Evolutionary conservation across 805 yeast genomes (phyloP).

Genomic region (Ogataea zsoltii): DNA sequence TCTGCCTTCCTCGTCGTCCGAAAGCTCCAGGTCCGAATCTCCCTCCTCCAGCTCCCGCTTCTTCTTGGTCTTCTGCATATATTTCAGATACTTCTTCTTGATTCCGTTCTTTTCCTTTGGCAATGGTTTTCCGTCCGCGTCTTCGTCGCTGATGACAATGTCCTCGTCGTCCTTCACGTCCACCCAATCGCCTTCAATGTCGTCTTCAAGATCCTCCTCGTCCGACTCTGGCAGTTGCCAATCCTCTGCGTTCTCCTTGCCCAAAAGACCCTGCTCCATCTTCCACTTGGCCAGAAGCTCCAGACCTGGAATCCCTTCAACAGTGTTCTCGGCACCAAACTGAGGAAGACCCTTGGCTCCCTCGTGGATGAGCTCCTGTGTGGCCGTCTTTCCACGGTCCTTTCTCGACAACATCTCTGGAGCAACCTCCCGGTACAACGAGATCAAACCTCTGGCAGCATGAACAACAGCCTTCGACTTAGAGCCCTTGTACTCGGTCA

Average conservation of each 20-base stretch:
- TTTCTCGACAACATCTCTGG: constrained; percentile 91
- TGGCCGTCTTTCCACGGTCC: constrained; percentile 91
- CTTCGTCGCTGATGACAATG: constrained; percentile 55
- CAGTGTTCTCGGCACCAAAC: constrained; percentile 73
- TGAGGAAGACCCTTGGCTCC: constrained; percentile 51
- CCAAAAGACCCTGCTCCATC: constrained; percentile 53
- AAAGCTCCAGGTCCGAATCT: constrained; percentile 54
- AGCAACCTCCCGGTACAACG: constrained; percentile 89
- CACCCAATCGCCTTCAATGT: constrained; percentile 91
- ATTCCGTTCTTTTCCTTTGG: constrained; percentile 36
- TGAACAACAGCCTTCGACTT: constrained; percentile 90
- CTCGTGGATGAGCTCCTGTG: constrained; percentile 73
- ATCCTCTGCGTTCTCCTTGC: constrained; percentile 57
- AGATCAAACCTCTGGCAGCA: constrained; percentile 88
- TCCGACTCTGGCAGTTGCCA: constrained; percentile 65
- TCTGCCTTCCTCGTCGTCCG: constrained; percentile 41
- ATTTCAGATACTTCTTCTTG: constrained; percentile 36
- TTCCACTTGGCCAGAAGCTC: constrained; percentile 90
- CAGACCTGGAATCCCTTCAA: constrained; percentile 84
- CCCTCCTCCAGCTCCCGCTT: constrained; percentile 34
- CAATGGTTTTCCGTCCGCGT: constrained; percentile 37
- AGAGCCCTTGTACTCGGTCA: constrained; percentile 87
- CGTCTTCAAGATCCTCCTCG: constrained; percentile 51
- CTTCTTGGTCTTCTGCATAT: constrained; percentile 32
- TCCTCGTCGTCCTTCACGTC: constrained; percentile 82